A percentile compares a stretch with the other conserved stretches of the same genome.
Evolutionary conservation across 148 eudicot genomes (phyloP).

Genomic region (Oxyria digyna): DNA sequence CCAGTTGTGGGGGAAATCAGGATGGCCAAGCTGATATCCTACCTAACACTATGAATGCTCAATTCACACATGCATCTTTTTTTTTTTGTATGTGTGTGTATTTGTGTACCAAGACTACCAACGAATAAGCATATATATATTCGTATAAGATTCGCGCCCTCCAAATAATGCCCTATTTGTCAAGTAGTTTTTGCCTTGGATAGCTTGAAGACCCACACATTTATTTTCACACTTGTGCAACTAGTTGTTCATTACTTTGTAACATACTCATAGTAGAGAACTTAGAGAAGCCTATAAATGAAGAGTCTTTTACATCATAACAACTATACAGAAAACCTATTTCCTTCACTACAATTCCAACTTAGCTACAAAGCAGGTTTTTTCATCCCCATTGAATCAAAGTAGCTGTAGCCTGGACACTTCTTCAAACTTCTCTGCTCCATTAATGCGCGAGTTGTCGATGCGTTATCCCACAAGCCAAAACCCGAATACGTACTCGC

Average conservation of each 20-base stretch:
- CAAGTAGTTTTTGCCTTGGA: too few relatives aligned
- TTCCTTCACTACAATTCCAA: background rate
- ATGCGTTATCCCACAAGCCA: constrained; percentile 25
- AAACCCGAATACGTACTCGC: constrained; percentile 17
- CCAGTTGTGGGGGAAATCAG: too few relatives aligned
- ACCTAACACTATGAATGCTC: too few relatives aligned
- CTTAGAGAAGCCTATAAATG: background rate
- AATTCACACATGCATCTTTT: too few relatives aligned
- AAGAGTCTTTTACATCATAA: background rate
- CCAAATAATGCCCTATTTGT: too few relatives aligned
- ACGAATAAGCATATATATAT: too few relatives aligned
- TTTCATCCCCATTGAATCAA: constrained; percentile 3
- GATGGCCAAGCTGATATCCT: too few relatives aligned
- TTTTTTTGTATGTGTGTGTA: too few relatives aligned
- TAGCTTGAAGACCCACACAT: background rate
- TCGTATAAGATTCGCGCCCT: too few relatives aligned
- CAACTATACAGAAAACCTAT: too few relatives aligned
- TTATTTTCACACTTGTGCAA: background rate
- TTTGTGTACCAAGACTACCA: too few relatives aligned
- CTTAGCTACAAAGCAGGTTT: constrained; percentile 12
- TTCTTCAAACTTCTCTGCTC: constrained; percentile 19
- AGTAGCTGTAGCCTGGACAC: constrained; percentile 23
- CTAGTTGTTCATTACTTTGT: background rate
- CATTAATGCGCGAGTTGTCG: constrained; percentile 12
- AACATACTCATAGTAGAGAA: background rate